Evolutionary conservation across 1,284 basidiomycete genomes (phyloP), one percentile per base, ranked within the genome.

Genomic region (Amylostereum chailletii): DNA sequence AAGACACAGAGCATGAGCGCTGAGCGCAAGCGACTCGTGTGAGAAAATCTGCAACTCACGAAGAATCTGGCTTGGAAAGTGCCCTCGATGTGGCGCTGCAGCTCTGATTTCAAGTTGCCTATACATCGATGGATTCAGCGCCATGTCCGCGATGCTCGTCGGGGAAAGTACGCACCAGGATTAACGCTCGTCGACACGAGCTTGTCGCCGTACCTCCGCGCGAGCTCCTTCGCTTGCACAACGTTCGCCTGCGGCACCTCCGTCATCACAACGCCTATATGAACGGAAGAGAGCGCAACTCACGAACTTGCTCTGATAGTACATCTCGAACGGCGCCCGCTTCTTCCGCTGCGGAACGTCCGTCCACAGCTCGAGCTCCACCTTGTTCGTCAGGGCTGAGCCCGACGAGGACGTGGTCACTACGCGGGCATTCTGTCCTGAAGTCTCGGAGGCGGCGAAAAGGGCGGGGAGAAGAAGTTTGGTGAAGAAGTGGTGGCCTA

Each of bases 261-360:
- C 3, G 19, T 19, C 19, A 4, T 42, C 32, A 33, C 29, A 9
- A 39, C 10, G 46, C 9, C 31, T 2, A 34, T n/a, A 8, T 3
- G 46, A 42, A 26, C 27, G 8, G 19, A 34, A 30, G 3, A 26
- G 46, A 30, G 29, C 31, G 27, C 11, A 3, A 56, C 54, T 34
- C 42, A 64, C 73, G 57, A 71, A 65, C 57, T 77, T 77, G 55
- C 65, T 68, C 59, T 74, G 70, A 34, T 58, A 61, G 54, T 77
- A 77, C 34, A 74, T 61, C 0, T 47, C 42, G 34, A 34, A 55
- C 49, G 37, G 44, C 51, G 30, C 50, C 48, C 1, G 48, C 36
- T 44, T 32, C 1, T 7, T 44, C 42, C 42, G 27, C 1, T 2
- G 19, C 0, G 58, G 55, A 2, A 55, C 55, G 34, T 61, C 63